phyloP scores from a whole-genome alignment of 805 yeast species.

The Candida xiaguanensis region DNA sequence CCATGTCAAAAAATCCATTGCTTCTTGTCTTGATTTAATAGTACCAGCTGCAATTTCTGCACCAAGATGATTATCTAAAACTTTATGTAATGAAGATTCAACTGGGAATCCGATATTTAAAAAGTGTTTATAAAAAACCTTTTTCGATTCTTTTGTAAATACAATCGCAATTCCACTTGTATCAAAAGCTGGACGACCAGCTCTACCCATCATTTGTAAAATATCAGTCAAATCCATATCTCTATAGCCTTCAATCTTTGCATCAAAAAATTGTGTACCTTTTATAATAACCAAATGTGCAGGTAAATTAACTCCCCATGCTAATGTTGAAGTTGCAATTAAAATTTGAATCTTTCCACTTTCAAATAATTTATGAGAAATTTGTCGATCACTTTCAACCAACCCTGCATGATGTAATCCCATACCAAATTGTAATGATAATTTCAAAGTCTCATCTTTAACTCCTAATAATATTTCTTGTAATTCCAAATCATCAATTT shows the following conservation, averaged over 20 bases:
- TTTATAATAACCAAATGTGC: conserved; percentile 76
- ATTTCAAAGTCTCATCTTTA: conserved; percentile 75
- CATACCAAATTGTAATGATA: conserved; percentile 75
- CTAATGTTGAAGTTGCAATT: conserved; percentile 77
- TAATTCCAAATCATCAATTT: conserved; percentile 63
- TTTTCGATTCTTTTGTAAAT: conserved; percentile 71
- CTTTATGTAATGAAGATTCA: conserved; percentile 73
- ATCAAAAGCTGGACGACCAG: conserved; percentile 80
- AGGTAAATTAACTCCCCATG: conserved; percentile 85
- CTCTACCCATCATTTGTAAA: conserved; percentile 82
- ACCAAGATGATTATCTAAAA: conserved; percentile 74
- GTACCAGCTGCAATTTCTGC: conserved; percentile 77
- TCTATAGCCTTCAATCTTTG: conserved; percentile 62
- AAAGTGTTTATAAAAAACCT: conserved; percentile 73
- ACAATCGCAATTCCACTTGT: conserved; percentile 76
- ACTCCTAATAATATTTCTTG: conserved; percentile 49
- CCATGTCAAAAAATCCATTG: conserved; percentile 73
- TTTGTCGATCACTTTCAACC: conserved; percentile 66
- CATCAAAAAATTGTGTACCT: conserved; percentile 67
- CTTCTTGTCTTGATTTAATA: conserved; percentile 59
- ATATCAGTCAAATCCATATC: conserved; percentile 85
- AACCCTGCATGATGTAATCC: conserved; percentile 83
- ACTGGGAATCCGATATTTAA: conserved; percentile 79
- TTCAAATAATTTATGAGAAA: conserved; percentile 69
- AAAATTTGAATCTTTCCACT: conserved; percentile 67